Evolutionary conservation across 768 basidiomycete genomes (phyloP).

Genomic region (Tricholoma matsutake): DNA sequence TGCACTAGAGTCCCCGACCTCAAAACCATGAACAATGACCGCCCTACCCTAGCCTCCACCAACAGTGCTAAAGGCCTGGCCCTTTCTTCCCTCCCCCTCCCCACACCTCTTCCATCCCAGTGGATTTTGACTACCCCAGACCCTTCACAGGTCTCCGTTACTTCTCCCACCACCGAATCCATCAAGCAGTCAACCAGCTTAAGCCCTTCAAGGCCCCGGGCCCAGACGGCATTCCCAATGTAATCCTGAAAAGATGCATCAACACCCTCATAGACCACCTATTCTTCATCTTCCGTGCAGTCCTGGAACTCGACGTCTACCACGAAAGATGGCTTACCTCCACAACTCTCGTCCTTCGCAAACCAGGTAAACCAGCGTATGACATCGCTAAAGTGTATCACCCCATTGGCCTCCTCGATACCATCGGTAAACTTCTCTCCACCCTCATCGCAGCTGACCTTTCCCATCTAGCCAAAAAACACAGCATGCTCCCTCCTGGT

Average conservation of each 20-base stretch:
- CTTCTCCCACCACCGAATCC: background rate
- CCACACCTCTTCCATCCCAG: background rate
- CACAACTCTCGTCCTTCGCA: too few relatives aligned
- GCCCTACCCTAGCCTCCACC: background rate
- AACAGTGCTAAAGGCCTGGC: background rate
- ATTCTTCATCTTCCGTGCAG: background rate
- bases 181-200: background rate
- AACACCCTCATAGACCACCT: background rate
- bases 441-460: background rate
- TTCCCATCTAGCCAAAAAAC: constrained; percentile 1
- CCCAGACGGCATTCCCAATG: background rate
- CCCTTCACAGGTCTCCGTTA: background rate
- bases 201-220: background rate
- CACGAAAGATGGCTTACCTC: background rate
- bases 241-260: background rate
- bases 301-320: background rate
- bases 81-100: background rate
- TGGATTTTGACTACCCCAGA: background rate
- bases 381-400: too few relatives aligned
- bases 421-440: too few relatives aligned
- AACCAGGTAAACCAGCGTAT: too few relatives aligned
- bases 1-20: background rate
- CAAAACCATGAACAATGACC: background rate
- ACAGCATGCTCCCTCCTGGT: too few relatives aligned
- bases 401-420: too few relatives aligned